These are phyloP conservation scores for Bondarzewia mesenterica DNA, from an alignment of 1,284 basidiomycete species.

Conservation along the genomic window DNA sequence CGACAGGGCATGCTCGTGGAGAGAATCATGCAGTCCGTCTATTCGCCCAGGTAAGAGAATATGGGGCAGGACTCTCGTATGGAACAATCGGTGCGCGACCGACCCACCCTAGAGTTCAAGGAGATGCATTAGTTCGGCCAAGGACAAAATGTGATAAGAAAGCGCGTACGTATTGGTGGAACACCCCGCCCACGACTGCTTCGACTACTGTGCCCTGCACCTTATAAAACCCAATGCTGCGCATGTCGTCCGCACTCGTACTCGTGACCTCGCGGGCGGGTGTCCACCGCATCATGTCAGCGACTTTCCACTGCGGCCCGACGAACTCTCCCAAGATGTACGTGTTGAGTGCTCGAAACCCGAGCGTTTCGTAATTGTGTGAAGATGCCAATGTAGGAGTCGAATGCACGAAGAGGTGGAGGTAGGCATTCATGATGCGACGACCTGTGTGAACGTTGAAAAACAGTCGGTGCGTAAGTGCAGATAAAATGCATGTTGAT, in stretches of 20 bases:
- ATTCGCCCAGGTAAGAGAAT: slow-evolving; percentile 35
- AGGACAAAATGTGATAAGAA: not conserved
- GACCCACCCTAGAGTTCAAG: slow-evolving; percentile 40
- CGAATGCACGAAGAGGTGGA: slow-evolving; percentile 64
- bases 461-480: no score
- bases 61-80: slow-evolving; percentile 55
- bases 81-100: slow-evolving; percentile 57
- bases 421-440: slow-evolving; percentile 64
- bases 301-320: slow-evolving; percentile 64
- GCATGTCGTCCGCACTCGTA: slow-evolving; percentile 23
- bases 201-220: slow-evolving; percentile 69
- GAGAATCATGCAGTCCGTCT: slow-evolving; percentile 42
- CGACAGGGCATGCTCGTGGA: slow-evolving; percentile 38
- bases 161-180: slow-evolving; percentile 65
- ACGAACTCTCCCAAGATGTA: slow-evolving; percentile 64
- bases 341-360: slow-evolving; percentile 51
- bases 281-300: slow-evolving; percentile 61
- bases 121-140: not conserved
- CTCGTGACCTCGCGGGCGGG: slow-evolving; percentile 27
- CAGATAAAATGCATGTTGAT: not conserved
- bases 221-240: slow-evolving; percentile 62
- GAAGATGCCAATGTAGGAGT: slow-evolving; percentile 29
- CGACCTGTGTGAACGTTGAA: slow-evolving; percentile 49
- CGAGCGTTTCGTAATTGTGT: slow-evolving; percentile 46
- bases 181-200: slow-evolving; percentile 69